These are phyloP conservation scores for Ophiosphaerella korrae DNA, from an alignment of 2,329 filamentous ascomycete genomes.

Conservation along the genomic window DNA sequence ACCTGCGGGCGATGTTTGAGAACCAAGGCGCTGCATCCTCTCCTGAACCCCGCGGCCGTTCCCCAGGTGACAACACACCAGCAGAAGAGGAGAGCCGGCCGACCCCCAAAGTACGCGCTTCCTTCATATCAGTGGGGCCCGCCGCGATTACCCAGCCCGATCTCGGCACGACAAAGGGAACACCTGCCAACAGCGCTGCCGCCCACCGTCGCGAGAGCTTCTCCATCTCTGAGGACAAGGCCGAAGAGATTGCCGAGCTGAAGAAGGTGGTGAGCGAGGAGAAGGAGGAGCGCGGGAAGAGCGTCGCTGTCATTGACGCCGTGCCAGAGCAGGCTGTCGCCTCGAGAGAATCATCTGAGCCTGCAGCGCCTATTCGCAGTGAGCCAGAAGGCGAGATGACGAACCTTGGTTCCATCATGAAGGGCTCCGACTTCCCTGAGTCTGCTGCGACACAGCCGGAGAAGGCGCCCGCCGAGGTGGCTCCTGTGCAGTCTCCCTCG, in stretches of 20 bases:
- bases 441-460: constrained; percentile 11
- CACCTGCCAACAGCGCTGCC: constrained; percentile 35
- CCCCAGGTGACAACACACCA: constrained; percentile 44
- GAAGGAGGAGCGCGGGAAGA: constrained; percentile 46
- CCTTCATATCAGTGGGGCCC: constrained; percentile 54
- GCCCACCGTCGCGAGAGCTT: constrained; percentile 50
- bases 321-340: constrained; percentile 52
- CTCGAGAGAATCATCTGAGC: constrained; percentile 44
- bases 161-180: constrained; percentile 31
- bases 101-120: constrained; percentile 53
- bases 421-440: constrained; percentile 44
- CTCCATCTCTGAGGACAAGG: constrained; percentile 45
- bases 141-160: constrained; percentile 36
- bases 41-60: constrained; percentile 53
- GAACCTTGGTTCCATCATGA: constrained; percentile 43
- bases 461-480: constrained; percentile 3
- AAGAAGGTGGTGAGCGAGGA: constrained; percentile 50
- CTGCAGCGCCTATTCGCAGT: constrained; percentile 38
- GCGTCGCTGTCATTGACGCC: constrained; percentile 42
- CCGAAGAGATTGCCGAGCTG: constrained; percentile 42
- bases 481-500: not conserved
- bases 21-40: constrained; percentile 42
- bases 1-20: constrained; percentile 58
- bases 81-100: constrained; percentile 41
- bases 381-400: constrained; percentile 32